Base-by-base conservation (phyloP, 116 monocot genomes). In the Posidonia oceanica region DNA sequence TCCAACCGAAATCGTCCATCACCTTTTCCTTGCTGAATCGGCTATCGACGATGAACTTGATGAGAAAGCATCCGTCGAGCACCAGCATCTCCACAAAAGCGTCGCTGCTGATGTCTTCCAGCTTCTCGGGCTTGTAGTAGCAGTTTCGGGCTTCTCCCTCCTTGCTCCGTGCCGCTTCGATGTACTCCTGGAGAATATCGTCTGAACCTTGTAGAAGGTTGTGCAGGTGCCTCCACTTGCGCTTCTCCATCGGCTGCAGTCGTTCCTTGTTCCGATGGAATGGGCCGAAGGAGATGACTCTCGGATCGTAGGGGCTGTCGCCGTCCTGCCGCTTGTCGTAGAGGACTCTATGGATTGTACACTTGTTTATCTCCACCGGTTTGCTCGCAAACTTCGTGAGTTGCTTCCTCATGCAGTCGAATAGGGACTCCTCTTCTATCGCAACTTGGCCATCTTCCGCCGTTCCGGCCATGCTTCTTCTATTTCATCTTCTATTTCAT, bases 241-340 rank as follows among this genome's bases (percentile, higher is more conserved):
- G 44, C n/a, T 48, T 7, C 67, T 67, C 67, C 44, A 48, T 67
- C 14, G 12, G 16, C 44, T 48, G 15, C 11, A 67, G 18, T n/a
- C 18, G 29, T 5, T 12, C 18, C 54, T 69, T 54, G 54, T 15
- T 1, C 15, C 21, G 53, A 14, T 69, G 69, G 22, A 39, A 55
- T 36, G 69, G 52, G 11, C 55, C 67, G 41, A 67, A 5, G 42
- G 67, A 67, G 39, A 67, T 69, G 29, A 69, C 15, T 22, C n/a
- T 52, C 16, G 54, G 69, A 14, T 41, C 18, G 44, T 42, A 67
- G 44, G 67, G 17, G 57, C 4, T 18, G 57, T 58, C 20, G 5
- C 14, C 57, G 14, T 0, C 10, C 23, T 20, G 10, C 22, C 23
- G 3, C 23, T 3, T 29, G 14, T 58, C 58, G 58, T n/a, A 21